A percentile compares a stretch with the other conserved stretches of the same genome.
These are phyloP conservation scores for Pezicula radicicola DNA, from an alignment of 2,329 filamentous ascomycete genomes.

Conservation along the genomic window DNA sequence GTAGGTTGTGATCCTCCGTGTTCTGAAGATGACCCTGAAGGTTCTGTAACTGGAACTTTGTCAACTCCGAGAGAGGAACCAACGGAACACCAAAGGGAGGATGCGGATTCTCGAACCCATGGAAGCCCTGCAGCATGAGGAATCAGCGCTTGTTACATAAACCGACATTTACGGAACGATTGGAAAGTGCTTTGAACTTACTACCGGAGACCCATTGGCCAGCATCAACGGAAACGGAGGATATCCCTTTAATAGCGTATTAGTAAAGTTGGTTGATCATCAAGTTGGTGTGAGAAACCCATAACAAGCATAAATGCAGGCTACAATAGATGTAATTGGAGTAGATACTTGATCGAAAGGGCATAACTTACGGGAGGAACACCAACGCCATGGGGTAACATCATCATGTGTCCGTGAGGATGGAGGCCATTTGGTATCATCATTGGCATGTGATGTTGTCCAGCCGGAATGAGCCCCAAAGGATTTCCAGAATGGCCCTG, in stretches of 20 bases:
- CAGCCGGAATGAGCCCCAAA: slow-evolving; percentile 13
- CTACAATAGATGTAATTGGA: too few species aligned
- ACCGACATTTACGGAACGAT: too few species aligned
- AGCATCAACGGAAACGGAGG: too few species aligned
- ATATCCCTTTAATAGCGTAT: too few species aligned
- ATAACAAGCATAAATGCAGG: too few species aligned
- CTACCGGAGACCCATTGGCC: too few species aligned
- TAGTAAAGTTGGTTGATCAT: too few species aligned
- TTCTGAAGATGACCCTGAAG: slow-evolving; percentile 52
- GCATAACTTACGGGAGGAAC: not conserved
- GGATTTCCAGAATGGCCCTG: slow-evolving; percentile 9
- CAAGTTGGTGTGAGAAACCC: too few species aligned
- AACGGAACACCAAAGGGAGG: slow-evolving; percentile 1
- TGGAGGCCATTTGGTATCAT: slow-evolving; percentile 8
- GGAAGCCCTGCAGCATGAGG: slow-evolving; percentile 4
- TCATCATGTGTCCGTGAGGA: slow-evolving; percentile 3
- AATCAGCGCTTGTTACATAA: not conserved
- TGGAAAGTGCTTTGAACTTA: too few species aligned
- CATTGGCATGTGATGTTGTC: slow-evolving; percentile 15
- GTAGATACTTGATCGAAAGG: not conserved
- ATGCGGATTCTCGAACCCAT: slow-evolving; percentile 6
- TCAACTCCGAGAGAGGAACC: slow-evolving; percentile 10
- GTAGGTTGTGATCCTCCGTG: slow-evolving; percentile 50
- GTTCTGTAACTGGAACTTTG: slow-evolving; percentile 23
- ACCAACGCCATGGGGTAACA: not conserved